A percentile compares a stretch with the other conserved stretches of the same genome.
Conservation (phyloP, 768 basidiomycete species). For the Galerina marginata region DNA sequence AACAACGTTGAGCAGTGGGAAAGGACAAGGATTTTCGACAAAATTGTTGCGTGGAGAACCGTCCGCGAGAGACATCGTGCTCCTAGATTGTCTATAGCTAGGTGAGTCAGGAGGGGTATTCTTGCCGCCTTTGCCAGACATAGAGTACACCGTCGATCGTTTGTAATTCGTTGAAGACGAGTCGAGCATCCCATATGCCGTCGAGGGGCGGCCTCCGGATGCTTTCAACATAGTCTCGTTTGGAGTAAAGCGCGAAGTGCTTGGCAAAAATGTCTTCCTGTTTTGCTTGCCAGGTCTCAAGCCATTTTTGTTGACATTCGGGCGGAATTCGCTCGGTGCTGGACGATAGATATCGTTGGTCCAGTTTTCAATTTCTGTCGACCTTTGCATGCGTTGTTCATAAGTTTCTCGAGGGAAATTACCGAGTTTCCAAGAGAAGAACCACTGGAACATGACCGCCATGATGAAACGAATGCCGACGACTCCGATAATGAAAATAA, state of each 20-base stretch:
- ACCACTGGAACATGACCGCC: constrained; percentile 98
- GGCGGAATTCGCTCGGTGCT: constrained; percentile 89
- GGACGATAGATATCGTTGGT: constrained; percentile 93
- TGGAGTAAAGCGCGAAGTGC: constrained; percentile 77
- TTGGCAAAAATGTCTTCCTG: constrained; percentile 68
- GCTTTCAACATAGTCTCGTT: constrained; percentile 64
- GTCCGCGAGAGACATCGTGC: constrained; percentile 77
- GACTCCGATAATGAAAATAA: constrained; percentile 97
- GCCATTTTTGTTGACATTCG: constrained; percentile 84
- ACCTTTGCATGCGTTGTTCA: constrained; percentile 88
- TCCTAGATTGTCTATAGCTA: constrained; percentile 74
- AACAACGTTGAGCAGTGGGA: constrained; percentile 89
- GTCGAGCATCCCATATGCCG: constrained; percentile 72
- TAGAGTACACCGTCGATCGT: constrained; percentile 58
- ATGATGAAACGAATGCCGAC: constrained; percentile 94
- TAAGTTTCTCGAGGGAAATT: constrained; percentile 94
- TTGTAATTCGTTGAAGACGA: constrained; percentile 61
- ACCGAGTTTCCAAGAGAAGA: constrained; percentile 94
- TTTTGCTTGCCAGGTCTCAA: constrained; percentile 53
- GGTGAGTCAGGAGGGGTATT: constrained; percentile 76
- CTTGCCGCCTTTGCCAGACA: constrained; percentile 50
- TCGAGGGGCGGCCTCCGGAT: constrained; percentile 56
- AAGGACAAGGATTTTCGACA: constrained; percentile 81
- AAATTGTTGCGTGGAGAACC: constrained; percentile 52
- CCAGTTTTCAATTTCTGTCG: constrained; percentile 95